Base-by-base conservation (phyloP, 2,329 filamentous ascomycete species). In the Exserohilum turcica region DNA sequence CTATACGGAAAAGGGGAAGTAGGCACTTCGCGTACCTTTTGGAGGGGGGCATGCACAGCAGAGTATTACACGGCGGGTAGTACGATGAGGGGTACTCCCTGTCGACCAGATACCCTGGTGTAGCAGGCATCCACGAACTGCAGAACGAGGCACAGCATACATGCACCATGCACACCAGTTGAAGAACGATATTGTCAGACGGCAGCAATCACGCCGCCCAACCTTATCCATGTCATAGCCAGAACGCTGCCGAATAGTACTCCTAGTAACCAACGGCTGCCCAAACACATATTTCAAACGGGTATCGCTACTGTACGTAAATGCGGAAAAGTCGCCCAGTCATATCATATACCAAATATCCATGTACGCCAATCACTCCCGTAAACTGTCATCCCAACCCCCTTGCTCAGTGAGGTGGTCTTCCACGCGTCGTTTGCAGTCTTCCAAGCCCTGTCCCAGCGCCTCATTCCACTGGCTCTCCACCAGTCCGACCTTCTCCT, bases 381-480 rank as follows among this genome's bases (percentile, higher is more conserved):
- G 68, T 52, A 80, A 60, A 44, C 75, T 76, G 47, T 95, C 91
- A 63, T 96, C 92, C 91, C 92, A 96, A 1, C 91, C 93, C n/a
- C 90, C 91, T 56, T 86, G 87, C 67, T 85, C 83, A 57, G 91
- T 76, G 63, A 97, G 79, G 78, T 86, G 92, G 27, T 82, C 82
- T 48, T 87, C 86, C 0, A 96, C 87, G 46, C 88, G 80, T 70
- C 86, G 84, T 75, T 90, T 93, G 57, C 92, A 86, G 13, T 80
- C 82, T 56, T 84, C 84, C 63, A 97, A 82, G 49, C 86, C 85
- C 57, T 87, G 86, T 0, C 92, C 93, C n/a, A 97, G 79, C 5
- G 90, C 92, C 66, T 91, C 90, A 31, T 83, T 81, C 93, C 94
- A 97, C 76, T 96, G 91, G 48, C 91, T 89, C 75, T 96, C 92